Conservation (phyloP, 108 stramenopile genomes). For the Schizochytrium sp. region DNA sequence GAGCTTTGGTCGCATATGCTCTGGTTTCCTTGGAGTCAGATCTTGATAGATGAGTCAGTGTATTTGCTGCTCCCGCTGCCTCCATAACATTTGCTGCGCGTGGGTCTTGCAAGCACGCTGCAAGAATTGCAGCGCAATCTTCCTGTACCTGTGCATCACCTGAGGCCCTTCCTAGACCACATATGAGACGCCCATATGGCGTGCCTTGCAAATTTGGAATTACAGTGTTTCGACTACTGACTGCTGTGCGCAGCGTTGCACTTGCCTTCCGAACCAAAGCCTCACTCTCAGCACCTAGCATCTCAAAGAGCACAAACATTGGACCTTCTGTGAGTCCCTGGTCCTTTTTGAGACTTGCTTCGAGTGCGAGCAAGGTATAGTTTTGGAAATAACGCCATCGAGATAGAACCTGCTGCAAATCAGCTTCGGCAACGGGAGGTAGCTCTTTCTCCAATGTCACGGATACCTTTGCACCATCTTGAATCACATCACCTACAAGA, state of each 20-base stretch:
- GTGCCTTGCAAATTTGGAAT: neutral
- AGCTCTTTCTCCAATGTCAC: slow-evolving; percentile 33
- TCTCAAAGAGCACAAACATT: slow-evolving; percentile 17
- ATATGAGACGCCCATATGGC: neutral
- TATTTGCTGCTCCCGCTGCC: neutral
- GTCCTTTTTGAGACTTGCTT: neutral
- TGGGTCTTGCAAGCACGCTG: neutral
- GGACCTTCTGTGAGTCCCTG: neutral
- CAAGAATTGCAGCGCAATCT: neutral
- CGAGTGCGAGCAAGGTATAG: slow-evolving; percentile 37
- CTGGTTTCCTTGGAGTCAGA: neutral
- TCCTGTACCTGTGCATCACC: neutral
- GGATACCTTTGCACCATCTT: slow-evolving; percentile 7
- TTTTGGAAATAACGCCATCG: slow-evolving; percentile 55
- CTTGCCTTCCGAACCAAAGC: neutral
- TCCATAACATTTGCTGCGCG: neutral
- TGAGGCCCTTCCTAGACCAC: neutral
- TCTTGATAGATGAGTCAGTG: slow-evolving; percentile 9
- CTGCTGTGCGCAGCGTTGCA: neutral
- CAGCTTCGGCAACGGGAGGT: neutral
- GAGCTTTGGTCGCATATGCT: neutral
- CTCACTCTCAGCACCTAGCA: neutral
- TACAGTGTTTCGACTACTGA: neutral
- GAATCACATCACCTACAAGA: neutral
- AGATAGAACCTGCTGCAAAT: neutral